A percentile compares a stretch with the other conserved stretches of the same genome.
phyloP scores from a whole-genome alignment of 129 eudicot genomes.

The Chrysanthemum lavandulifolium region DNA sequence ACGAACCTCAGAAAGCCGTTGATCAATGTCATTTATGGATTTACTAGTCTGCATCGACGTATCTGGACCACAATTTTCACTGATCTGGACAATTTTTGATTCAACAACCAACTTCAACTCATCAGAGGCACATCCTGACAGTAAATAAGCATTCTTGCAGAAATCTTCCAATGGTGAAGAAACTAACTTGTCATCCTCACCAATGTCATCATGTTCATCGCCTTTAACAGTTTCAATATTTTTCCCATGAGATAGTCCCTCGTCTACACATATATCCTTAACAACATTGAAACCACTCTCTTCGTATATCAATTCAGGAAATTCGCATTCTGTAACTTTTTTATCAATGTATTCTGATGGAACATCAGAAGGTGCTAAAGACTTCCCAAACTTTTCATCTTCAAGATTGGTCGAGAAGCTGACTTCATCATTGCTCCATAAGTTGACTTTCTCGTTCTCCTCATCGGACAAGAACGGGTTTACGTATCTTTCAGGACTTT shows the following conservation, averaged over 20 bases:
- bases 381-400: slow-evolving; percentile 28
- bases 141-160: not conserved
- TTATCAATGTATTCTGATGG: slow-evolving; percentile 48
- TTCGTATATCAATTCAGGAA: slow-evolving; percentile 53
- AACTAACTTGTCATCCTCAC: slow-evolving; percentile 27
- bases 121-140: not conserved
- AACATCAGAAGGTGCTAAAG: slow-evolving; percentile 22
- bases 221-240: slow-evolving; percentile 24
- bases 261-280: slow-evolving; percentile 81
- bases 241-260: slow-evolving; percentile 46
- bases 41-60: slow-evolving; percentile 29
- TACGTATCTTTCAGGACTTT: slow-evolving; percentile 27
- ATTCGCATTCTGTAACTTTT: slow-evolving; percentile 44
- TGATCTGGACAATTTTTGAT: slow-evolving; percentile 25
- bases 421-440: slow-evolving; percentile 27
- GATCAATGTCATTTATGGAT: slow-evolving; percentile 25
- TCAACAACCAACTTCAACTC: slow-evolving; percentile 27
- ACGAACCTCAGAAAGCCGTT: slow-evolving; percentile 50
- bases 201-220: slow-evolving; percentile 15
- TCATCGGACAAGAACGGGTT: slow-evolving; percentile 34
- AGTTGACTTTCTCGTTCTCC: slow-evolving; percentile 29
- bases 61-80: slow-evolving; percentile 16
- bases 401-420: slow-evolving; percentile 26
- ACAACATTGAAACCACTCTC: slow-evolving; percentile 48
- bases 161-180: slow-evolving; percentile 31